These are phyloP conservation scores for Nemania sp. DNA, from an alignment of 2,329 filamentous ascomycete species.

Conservation along the genomic window DNA sequence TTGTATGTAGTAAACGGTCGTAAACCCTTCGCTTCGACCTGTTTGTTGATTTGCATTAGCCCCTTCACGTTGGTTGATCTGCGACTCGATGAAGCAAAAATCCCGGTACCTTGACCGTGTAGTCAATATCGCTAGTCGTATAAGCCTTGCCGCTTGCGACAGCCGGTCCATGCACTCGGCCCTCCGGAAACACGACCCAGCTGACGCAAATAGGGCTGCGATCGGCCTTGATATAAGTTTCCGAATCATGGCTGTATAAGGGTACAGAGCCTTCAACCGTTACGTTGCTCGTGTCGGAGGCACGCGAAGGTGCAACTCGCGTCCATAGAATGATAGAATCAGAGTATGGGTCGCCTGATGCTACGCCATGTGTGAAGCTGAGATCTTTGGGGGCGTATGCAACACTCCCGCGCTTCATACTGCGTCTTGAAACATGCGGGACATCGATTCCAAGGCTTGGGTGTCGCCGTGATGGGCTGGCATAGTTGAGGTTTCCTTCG, in stretches of 20 bases:
- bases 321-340: conserved; percentile 63
- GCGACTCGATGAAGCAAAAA: not conserved
- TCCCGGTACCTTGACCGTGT: conserved; percentile 67
- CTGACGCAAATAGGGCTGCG: conserved; percentile 65
- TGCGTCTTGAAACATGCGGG: conserved; percentile 62
- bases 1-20: conserved; percentile 41
- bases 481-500: conserved; percentile 66
- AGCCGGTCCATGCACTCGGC: conserved; percentile 40
- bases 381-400: conserved; percentile 52
- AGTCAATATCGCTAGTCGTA: conserved; percentile 76
- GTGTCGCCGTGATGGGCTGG: conserved; percentile 68
- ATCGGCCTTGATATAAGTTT: conserved; percentile 49
- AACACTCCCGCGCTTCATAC: conserved; percentile 48
- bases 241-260: conserved; percentile 54
- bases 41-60: conserved; percentile 3
- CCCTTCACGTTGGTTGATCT: not conserved
- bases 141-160: conserved; percentile 63
- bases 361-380: conserved; percentile 68
- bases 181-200: conserved; percentile 60
- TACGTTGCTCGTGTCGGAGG: conserved; percentile 52
- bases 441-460: conserved; percentile 67
- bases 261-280: conserved; percentile 49
- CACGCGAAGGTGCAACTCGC: conserved; percentile 49
- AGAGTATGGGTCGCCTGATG: conserved; percentile 55
- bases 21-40: conserved; percentile 58